Evolutionary conservation across 139 green algal species (phyloP).

Genomic region (Chlamydomonas incerta): DNA sequence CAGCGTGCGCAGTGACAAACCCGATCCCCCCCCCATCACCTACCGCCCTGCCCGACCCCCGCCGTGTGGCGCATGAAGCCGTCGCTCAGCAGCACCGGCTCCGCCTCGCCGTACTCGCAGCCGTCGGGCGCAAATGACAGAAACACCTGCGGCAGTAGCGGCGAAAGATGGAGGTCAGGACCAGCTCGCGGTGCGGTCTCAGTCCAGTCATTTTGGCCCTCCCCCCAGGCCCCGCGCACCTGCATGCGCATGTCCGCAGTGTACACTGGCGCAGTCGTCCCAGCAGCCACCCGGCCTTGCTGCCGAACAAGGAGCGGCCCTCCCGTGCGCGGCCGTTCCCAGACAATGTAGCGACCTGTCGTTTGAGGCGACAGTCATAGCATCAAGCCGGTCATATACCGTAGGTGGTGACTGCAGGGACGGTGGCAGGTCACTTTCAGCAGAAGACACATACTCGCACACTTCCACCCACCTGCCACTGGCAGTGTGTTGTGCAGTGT

Average conservation of each 20-base stretch:
- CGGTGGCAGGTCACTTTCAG: too few relatives aligned
- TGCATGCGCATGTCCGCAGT: constrained; percentile 74
- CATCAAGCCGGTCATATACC: too few relatives aligned
- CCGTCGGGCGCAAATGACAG: constrained; percentile 83
- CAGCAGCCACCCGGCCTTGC: constrained; percentile 57
- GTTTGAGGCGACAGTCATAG: too few relatives aligned
- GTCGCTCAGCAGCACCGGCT: constrained; percentile 68
- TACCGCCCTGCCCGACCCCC: constrained; percentile 36
- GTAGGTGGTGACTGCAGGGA: too few relatives aligned
- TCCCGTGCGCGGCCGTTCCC: constrained; percentile 58
- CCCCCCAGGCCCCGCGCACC: constrained; percentile 28
- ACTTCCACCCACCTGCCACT: constrained; percentile 47
- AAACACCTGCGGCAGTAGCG: constrained; percentile 36
- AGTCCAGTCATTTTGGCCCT: too few relatives aligned
- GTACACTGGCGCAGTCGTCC: constrained; percentile 59
- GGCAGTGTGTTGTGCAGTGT: constrained; percentile 86
- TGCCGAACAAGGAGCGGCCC: constrained; percentile 56
- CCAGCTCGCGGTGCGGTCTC: too few relatives aligned
- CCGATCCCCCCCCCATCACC: too few relatives aligned
- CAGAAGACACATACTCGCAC: too few relatives aligned
- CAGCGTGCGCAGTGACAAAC: too few relatives aligned
- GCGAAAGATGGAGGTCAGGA: too few relatives aligned
- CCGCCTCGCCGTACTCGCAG: constrained; percentile 73
- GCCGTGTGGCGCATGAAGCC: constrained; percentile 52
- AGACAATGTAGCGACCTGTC: constrained; percentile 63